Percentiles rank a stretch among this genome's conserved stretches.
These are phyloP conservation scores for Backusella luteola DNA, from an alignment of 192 early-diverging fungal species.

Conservation along the genomic window DNA sequence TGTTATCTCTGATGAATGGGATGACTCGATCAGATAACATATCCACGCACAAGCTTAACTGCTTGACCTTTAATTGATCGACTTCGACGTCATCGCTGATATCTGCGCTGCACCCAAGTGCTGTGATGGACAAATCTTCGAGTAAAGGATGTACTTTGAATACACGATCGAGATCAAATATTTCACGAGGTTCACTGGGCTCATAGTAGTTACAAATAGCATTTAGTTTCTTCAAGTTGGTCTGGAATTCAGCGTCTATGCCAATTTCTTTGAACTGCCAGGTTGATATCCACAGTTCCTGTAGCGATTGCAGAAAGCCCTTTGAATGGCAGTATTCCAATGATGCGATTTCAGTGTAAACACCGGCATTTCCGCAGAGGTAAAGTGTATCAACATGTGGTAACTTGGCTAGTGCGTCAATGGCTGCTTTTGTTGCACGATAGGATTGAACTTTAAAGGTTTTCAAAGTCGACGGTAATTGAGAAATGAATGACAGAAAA, in stretches of 20 bases:
- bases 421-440: background rate
- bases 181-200: background rate
- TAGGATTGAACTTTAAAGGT: background rate
- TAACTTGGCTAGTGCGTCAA: background rate
- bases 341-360: background rate
- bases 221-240: background rate
- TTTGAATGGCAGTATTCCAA: background rate
- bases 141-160: background rate
- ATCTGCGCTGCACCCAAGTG: background rate
- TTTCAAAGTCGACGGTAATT: background rate
- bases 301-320: background rate
- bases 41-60: background rate
- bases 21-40: background rate
- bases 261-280: background rate
- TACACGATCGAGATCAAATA: background rate
- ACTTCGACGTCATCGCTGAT: background rate
- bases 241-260: background rate
- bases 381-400: background rate
- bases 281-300: background rate
- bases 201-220: background rate
- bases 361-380: background rate
- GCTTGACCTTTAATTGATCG: background rate
- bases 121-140: background rate
- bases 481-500: background rate
- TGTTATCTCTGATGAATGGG: background rate